Percentiles rank a stretch among this genome's conserved stretches.
These are phyloP conservation scores for Malus asiatica DNA, from an alignment of 306 rosid genomes.

Conservation along the genomic window DNA sequence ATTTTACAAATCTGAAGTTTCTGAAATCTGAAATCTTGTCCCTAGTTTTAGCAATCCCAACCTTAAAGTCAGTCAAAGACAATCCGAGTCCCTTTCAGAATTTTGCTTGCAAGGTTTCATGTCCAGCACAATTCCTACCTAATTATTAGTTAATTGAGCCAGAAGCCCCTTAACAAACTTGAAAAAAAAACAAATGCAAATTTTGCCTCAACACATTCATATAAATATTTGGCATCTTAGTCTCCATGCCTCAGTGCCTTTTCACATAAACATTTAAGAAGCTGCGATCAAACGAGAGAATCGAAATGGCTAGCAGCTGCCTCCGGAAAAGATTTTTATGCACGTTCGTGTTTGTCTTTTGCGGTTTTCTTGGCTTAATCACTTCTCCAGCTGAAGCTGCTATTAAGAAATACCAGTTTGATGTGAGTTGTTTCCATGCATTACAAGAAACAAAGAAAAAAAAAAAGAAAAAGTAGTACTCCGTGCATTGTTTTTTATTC, in stretches of 20 bases:
- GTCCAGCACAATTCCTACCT: constrained; percentile 32
- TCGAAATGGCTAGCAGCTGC: constrained; percentile 26
- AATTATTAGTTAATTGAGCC: constrained; percentile 18
- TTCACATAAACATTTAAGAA: constrained; percentile 2
- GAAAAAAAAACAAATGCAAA: neutral
- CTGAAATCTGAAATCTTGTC: too few relatives aligned
- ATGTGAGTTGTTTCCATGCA: constrained; percentile 35
- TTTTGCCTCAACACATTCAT: neutral
- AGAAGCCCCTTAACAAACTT: constrained; percentile 17
- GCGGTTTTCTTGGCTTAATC: constrained; percentile 36
- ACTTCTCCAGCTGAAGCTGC: constrained; percentile 62
- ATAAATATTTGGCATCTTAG: constrained; percentile 7
- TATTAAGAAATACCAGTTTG: constrained; percentile 68
- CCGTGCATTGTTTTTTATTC: neutral
- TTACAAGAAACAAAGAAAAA: too few relatives aligned
- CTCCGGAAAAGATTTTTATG: neutral
- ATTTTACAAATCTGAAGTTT: too few relatives aligned
- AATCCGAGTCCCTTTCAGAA: too few relatives aligned
- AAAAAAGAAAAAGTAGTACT: neutral
- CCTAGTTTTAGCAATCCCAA: too few relatives aligned
- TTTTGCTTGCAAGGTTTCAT: constrained; percentile 60
- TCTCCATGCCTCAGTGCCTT: constrained; percentile 21
- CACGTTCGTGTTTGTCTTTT: constrained; percentile 20
- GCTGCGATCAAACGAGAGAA: constrained; percentile 8
- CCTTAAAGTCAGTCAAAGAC: too few relatives aligned